phyloP scores from a whole-genome alignment of 1,284 basidiomycete genomes.

The Marasmius tenuissimus region DNA sequence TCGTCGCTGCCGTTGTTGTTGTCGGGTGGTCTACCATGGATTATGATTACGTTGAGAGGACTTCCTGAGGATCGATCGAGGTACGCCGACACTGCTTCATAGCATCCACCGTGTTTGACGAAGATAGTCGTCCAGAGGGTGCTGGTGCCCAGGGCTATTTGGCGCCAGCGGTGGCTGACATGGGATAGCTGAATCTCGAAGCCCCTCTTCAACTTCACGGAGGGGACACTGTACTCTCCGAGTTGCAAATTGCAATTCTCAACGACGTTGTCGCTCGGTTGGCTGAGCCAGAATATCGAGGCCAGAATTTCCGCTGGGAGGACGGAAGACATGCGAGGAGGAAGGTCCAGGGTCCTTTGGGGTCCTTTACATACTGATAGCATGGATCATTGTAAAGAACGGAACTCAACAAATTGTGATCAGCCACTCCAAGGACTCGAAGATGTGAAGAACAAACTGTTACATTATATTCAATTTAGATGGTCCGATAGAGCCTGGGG shows the following conservation, averaged over 20 bases:
- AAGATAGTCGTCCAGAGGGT: conserved; percentile 39
- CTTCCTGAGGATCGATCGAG: conserved; percentile 32
- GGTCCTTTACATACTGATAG: too few species aligned
- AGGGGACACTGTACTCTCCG: neutral
- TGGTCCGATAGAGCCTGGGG: too few species aligned
- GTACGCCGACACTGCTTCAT: conserved; percentile 29
- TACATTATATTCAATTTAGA: too few species aligned
- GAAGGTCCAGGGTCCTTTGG: too few species aligned
- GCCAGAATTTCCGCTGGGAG: conserved; percentile 44
- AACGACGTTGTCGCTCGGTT: neutral
- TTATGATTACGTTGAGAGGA: conserved; percentile 32
- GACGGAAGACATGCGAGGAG: too few species aligned
- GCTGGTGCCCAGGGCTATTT: conserved; percentile 33
- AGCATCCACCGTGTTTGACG: conserved; percentile 21
- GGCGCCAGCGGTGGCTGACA: conserved; percentile 36
- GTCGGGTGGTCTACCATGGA: conserved; percentile 12
- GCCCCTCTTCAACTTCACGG: conserved; percentile 7
- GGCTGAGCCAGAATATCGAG: conserved; percentile 29
- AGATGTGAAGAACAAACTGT: too few species aligned
- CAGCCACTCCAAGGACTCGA: too few species aligned
- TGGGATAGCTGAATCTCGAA: conserved; percentile 39
- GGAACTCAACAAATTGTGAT: too few species aligned
- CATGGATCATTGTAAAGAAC: too few species aligned
- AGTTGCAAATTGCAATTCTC: neutral
- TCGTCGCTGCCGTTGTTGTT: too few species aligned